These are phyloP conservation scores for Mimosa pudica DNA, from an alignment of 306 rosid genomes.

Conservation along the genomic window DNA sequence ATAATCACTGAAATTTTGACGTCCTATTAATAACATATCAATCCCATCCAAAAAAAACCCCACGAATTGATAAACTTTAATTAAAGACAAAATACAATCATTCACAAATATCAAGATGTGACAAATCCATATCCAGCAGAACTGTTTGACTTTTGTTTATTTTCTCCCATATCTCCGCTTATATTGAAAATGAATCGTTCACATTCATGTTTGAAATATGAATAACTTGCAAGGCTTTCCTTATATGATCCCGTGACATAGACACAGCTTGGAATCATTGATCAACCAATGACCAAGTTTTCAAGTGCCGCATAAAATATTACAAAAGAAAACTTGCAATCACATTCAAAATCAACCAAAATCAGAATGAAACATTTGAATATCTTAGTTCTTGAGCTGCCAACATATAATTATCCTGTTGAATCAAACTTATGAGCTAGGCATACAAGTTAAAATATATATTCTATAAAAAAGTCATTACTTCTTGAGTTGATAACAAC, in stretches of 20 bases:
- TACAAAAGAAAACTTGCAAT: background rate
- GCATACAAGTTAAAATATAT: background rate
- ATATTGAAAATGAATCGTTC: background rate
- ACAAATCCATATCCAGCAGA: background rate
- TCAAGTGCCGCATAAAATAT: constrained; percentile 9
- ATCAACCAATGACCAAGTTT: background rate
- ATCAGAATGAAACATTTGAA: constrained; percentile 20
- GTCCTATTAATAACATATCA: background rate
- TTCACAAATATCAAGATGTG: background rate
- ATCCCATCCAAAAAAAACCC: background rate
- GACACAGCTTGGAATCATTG: constrained; percentile 5
- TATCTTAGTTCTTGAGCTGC: constrained; percentile 16
- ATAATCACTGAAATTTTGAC: background rate
- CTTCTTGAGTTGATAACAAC: constrained; percentile 10
- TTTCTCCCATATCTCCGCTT: background rate
- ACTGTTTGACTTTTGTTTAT: background rate
- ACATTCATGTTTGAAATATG: background rate
- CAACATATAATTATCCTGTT: constrained; percentile 20
- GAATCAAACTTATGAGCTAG: constrained; percentile 12
- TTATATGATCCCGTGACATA: constrained; percentile 7
- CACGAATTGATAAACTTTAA: background rate
- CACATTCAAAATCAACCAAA: constrained; percentile 1
- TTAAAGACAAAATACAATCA: background rate
- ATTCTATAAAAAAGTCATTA: background rate
- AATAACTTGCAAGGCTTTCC: background rate